A percentile compares a stretch with the other conserved stretches of the same genome.
Evolutionary conservation across 2,329 filamentous ascomycete genomes (phyloP).

Genomic region (Neopestalotiopsis rosae): DNA sequence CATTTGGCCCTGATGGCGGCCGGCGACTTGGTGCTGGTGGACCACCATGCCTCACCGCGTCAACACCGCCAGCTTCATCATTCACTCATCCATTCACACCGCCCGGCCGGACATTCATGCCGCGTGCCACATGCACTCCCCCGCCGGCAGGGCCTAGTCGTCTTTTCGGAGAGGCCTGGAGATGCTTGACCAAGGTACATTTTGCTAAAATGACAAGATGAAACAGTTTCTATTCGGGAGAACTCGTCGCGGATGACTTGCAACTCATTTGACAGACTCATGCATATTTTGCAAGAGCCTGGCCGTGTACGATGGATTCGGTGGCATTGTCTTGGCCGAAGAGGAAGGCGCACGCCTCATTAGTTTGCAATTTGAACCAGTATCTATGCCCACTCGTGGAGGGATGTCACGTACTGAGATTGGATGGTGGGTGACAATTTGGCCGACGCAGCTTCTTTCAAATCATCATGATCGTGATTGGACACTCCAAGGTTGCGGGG

Average conservation of each 20-base stretch:
- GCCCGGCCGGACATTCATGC: constrained; percentile 60
- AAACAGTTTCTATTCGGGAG: too few relatives aligned
- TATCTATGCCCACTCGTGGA: neutral
- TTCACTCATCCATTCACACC: constrained; percentile 62
- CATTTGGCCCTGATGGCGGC: constrained; percentile 68
- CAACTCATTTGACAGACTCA: neutral
- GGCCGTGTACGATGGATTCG: constrained; percentile 61
- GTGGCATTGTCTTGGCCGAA: constrained; percentile 60
- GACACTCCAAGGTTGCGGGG: too few relatives aligned
- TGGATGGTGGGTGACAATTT: neutral
- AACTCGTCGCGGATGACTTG: too few relatives aligned
- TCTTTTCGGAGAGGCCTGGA: constrained; percentile 59
- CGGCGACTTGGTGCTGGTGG: constrained; percentile 65
- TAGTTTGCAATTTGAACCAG: neutral
- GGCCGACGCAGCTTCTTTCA: neutral
- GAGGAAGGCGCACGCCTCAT: constrained; percentile 60
- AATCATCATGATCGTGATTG: neutral
- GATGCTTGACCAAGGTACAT: constrained; percentile 60
- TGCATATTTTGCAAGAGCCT: constrained; percentile 56
- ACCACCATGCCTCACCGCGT: constrained; percentile 42
- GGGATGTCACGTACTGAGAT: neutral
- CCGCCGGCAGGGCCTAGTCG: constrained; percentile 62
- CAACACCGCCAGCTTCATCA: constrained; percentile 65
- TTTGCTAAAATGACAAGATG: too few relatives aligned
- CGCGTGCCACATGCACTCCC: constrained; percentile 61